Conservation (phyloP, 2,329 filamentous ascomycete species). For the Talaromyces islandicus region DNA sequence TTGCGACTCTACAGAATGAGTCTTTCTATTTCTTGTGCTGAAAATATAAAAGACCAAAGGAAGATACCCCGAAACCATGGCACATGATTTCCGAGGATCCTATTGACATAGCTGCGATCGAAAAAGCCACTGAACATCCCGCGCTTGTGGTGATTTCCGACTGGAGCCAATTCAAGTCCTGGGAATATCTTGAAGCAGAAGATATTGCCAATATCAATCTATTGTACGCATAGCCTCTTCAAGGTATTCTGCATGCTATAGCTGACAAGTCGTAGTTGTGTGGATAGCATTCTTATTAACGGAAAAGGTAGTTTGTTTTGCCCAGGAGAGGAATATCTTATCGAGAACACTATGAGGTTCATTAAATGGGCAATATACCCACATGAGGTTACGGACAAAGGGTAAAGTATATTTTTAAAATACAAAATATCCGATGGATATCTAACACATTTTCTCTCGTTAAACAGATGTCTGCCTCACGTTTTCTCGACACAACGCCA, state of each 20-base stretch:
- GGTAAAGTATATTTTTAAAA: slow-evolving; percentile 12
- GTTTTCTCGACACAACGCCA: slow-evolving; percentile 8
- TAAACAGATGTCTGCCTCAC: slow-evolving; percentile 14
- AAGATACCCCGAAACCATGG: slow-evolving; percentile 43
- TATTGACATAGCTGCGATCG: slow-evolving; percentile 39
- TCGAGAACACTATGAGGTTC: slow-evolving; percentile 17
- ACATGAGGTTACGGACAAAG: slow-evolving; percentile 24
- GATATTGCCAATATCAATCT: slow-evolving; percentile 11
- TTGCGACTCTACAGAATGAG: slow-evolving; percentile 27
- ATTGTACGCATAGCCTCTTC: slow-evolving; percentile 10
- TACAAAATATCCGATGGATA: neutral
- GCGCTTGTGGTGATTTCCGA: slow-evolving; percentile 51
- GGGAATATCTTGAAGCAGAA: slow-evolving; percentile 34
- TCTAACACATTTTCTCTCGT: slow-evolving; percentile 7
- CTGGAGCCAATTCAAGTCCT: slow-evolving; percentile 50
- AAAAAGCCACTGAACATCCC: slow-evolving; percentile 43
- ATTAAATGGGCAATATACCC: slow-evolving; percentile 18
- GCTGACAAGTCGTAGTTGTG: neutral
- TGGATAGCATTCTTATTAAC: slow-evolving; percentile 2
- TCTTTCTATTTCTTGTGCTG: slow-evolving; percentile 18
- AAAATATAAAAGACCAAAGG: slow-evolving; percentile 18
- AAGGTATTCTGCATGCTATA: neutral
- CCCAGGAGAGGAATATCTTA: slow-evolving; percentile 40
- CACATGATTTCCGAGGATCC: slow-evolving; percentile 41
- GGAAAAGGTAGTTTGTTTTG: slow-evolving; percentile 39